These are phyloP conservation scores for Tephrocybe rancida DNA, from an alignment of 768 basidiomycete species.

Conservation along the genomic window DNA sequence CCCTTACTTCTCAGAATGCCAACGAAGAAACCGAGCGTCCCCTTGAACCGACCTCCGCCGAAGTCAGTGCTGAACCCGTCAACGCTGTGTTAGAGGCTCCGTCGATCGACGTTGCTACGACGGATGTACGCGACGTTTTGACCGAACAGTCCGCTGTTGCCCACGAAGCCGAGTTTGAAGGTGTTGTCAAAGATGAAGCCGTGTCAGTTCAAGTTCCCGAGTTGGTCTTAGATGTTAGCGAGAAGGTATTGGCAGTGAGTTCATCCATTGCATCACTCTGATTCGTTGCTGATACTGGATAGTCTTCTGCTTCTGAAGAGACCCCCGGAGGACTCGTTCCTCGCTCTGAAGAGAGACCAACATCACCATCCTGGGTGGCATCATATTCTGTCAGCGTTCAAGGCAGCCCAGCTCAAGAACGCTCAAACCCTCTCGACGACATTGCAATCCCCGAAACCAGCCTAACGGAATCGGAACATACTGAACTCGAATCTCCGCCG, in stretches of 20 bases:
- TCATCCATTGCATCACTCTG: neutral
- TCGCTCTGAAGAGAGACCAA: constrained; percentile 23
- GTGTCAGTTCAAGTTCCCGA: constrained; percentile 3
- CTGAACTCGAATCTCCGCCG: neutral
- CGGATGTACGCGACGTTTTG: neutral
- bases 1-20: neutral
- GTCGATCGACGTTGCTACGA: neutral
- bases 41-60: neutral
- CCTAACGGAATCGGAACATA: neutral
- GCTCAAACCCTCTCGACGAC: constrained; percentile 15
- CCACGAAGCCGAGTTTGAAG: neutral
- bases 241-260: constrained; percentile 13
- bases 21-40: neutral
- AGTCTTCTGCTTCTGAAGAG: constrained; percentile 5
- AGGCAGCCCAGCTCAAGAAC: constrained; percentile 24
- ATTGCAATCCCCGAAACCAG: neutral
- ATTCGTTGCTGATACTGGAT: constrained; percentile 1
- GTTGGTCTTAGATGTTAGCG: constrained; percentile 10
- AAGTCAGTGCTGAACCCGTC: neutral
- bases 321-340: neutral
- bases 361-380: constrained; percentile 33
- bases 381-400: constrained; percentile 37
- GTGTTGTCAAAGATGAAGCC: neutral
- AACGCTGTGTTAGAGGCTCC: neutral
- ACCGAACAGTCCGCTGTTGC: no score